Evolutionary conservation across 441 rosid species (phyloP).

Genomic region (Mallotus japonicus): DNA sequence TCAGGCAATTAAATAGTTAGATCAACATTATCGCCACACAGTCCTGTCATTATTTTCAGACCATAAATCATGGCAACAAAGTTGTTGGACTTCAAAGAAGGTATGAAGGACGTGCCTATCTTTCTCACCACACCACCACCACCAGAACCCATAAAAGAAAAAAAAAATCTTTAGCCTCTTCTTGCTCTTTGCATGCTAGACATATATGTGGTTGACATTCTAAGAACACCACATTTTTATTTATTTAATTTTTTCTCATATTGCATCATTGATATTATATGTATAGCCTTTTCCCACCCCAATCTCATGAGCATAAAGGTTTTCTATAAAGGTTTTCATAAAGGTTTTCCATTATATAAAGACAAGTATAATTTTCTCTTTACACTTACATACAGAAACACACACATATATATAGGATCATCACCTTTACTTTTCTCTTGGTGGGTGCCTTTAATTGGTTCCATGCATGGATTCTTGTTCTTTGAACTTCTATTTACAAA

Average conservation of each 20-base stretch:
- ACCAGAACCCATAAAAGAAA: too few relatives aligned
- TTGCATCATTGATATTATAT: background rate
- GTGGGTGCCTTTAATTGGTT: too few relatives aligned
- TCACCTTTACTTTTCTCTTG: too few relatives aligned
- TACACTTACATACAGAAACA: too few relatives aligned
- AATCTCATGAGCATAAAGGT: background rate
- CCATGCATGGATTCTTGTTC: background rate
- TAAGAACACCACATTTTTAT: slow-evolving; percentile 15
- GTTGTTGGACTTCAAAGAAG: background rate
- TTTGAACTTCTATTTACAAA: background rate
- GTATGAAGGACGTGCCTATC: background rate
- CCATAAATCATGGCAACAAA: slow-evolving; percentile 9
- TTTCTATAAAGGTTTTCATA: too few relatives aligned
- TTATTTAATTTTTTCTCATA: background rate
- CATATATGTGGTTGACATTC: slow-evolving; percentile 11
- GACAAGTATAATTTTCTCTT: background rate
- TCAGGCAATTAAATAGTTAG: background rate
- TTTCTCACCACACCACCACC: background rate
- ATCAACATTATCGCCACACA: slow-evolving; percentile 3
- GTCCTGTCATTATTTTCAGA: background rate
- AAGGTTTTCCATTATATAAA: background rate
- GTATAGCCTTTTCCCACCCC: background rate
- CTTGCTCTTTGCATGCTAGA: too few relatives aligned
- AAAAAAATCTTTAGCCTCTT: too few relatives aligned
- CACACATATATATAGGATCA: background rate